Evolutionary conservation across 495 filamentous ascomycete species (phyloP), one percentile per base, ranked within the genome.

Genomic region (Beverwykella pulmonaria): DNA sequence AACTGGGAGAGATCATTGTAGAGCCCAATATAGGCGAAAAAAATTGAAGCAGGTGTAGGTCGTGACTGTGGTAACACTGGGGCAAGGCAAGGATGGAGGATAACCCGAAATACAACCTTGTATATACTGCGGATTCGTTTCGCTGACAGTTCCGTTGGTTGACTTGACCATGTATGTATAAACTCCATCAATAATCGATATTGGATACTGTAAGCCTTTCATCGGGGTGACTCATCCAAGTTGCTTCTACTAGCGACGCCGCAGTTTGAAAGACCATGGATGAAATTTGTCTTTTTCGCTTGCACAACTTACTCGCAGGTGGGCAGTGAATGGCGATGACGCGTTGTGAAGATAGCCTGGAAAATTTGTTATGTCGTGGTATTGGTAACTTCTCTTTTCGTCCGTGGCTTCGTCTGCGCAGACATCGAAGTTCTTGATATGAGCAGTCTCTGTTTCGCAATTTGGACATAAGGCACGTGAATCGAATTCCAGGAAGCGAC

Each of bases 21-120:
- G 15, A 32, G 2, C 25, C 17, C n/a, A 1, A 60, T 7, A 32
- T 60, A 14, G 44, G n/a, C 36, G 48, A 1, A 7, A 20, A 1
- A 39, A 49, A 15, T 26, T 60, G 44, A 60, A 60, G 30, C 57
- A 60, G 3, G 39, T 27, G 20, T n/a, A n/a, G 23, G n/a, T 60
- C 19, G 22, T 15, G 17, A 60, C 39, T n/a, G 39, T 26, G n/a
- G 32, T 23, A 3, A 15, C 44, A 19, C n/a, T 36, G 32, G 7
- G 1, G 19, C n/a, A 25, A 2, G 48, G 48, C 48, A 19, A 3
- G 48, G 3, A 2, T 27, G 5, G 6, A 27, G 48, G 48, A 19
- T 50, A 50, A 19, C 25, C 5, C 23, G 23, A 3, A 19, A 50
- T 50, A 25, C 48, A 23, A 23, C 5, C 20, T 50, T 27, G 25